Evolutionary conservation across 1,284 basidiomycete genomes (phyloP).

Genomic region (Acaromyces ingoldii): DNA sequence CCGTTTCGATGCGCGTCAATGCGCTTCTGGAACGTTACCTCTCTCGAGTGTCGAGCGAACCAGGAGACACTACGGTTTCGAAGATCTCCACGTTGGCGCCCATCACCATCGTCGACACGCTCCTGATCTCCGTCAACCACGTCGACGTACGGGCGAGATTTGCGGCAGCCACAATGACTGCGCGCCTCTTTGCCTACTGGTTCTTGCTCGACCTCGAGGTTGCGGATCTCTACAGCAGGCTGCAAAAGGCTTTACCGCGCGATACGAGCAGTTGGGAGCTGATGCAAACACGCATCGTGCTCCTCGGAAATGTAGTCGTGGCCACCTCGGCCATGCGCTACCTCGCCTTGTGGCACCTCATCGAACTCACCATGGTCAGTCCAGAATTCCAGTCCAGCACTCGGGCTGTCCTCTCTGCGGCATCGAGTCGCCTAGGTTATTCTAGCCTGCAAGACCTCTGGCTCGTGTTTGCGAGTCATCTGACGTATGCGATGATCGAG

Average conservation of each 20-base stretch:
- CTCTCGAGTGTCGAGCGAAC: neutral
- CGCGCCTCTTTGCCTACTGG: conserved; percentile 56
- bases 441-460: conserved; percentile 65
- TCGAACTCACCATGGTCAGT: conserved; percentile 59
- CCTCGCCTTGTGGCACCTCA: conserved; percentile 78
- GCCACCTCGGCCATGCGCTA: conserved; percentile 72
- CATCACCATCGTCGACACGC: conserved; percentile 6
- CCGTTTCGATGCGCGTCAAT: neutral
- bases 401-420: conserved; percentile 62
- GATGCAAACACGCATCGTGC: conserved; percentile 73
- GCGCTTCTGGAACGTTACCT: conserved; percentile 1
- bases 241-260: conserved; percentile 17
- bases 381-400: conserved; percentile 61
- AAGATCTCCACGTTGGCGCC: conserved; percentile 8
- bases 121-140: conserved; percentile 55
- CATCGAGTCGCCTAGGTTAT: conserved; percentile 68
- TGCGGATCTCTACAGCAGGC: conserved; percentile 19
- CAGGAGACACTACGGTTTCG: neutral
- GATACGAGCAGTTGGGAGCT: conserved; percentile 61
- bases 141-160: conserved; percentile 80
- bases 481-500: conserved; percentile 53
- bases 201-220: conserved; percentile 8
- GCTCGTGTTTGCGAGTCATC: conserved; percentile 70
- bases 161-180: conserved; percentile 64
- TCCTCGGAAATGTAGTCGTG: conserved; percentile 77